Evolutionary conservation across 768 basidiomycete species (phyloP).

Genomic region (Psilocybe azurescens): DNA sequence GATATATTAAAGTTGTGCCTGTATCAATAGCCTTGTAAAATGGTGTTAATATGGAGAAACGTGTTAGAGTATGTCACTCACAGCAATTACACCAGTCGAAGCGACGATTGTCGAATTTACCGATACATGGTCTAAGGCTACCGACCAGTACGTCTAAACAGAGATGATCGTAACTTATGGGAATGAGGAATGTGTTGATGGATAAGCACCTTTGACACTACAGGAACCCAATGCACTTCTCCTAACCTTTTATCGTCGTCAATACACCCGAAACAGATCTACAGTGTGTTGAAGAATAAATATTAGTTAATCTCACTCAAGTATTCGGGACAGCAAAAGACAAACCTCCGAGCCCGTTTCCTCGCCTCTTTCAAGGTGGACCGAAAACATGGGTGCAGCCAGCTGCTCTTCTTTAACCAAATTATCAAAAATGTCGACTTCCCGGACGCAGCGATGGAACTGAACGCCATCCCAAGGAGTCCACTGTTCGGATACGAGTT

Average conservation of each 20-base stretch:
- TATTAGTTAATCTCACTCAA: too few species aligned
- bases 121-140: slow-evolving; percentile 50
- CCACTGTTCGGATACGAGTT: slow-evolving; percentile 56
- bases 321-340: background rate
- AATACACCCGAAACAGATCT: slow-evolving; percentile 42
- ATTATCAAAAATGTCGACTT: slow-evolving; percentile 67
- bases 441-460: slow-evolving; percentile 50
- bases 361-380: slow-evolving; percentile 51
- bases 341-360: slow-evolving; percentile 51
- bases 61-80: slow-evolving; percentile 23
- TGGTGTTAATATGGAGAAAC: background rate
- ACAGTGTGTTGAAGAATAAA: too few species aligned
- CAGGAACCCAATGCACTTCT: slow-evolving; percentile 37
- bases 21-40: slow-evolving; percentile 64
- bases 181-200: background rate
- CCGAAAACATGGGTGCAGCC: slow-evolving; percentile 55
- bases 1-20: slow-evolving; percentile 69
- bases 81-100: slow-evolving; percentile 39
- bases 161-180: background rate
- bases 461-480: slow-evolving; percentile 66
- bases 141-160: slow-evolving; percentile 63
- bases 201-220: slow-evolving; percentile 39
- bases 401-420: slow-evolving; percentile 48
- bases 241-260: slow-evolving; percentile 38
- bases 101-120: slow-evolving; percentile 28